Base-by-base conservation (phyloP, 441 rosid species). In the Viola pubescens region DNA sequence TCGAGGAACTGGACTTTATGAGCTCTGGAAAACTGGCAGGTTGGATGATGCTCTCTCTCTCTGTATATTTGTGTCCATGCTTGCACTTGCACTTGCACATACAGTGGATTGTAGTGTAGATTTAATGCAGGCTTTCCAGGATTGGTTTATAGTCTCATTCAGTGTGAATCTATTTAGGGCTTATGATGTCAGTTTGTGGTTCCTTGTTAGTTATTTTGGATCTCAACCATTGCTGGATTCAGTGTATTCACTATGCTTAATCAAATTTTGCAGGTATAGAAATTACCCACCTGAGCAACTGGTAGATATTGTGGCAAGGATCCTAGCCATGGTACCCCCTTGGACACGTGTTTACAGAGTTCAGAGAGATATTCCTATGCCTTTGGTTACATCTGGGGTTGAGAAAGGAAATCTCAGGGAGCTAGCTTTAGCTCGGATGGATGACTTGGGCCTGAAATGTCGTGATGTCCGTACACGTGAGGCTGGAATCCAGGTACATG, bases 331-430 rank as follows among this genome's bases (percentile, higher is more conserved):
- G 96, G 97, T 94, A 66, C 98, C 98, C 60, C 98, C 98, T 43
- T 94, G 98, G 97, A 94, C 98, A 34, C 96, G 98, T 71, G 97
- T 94, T 57, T 94, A 94, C 75, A 86, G 98, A 78, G 96, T 94
- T 73, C 98, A 94, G 69, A 82, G 97, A 41, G 98, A 94, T 77
- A 94, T 94, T 72, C 97, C 97, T 47, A 94, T 94, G 98, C 98
- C 98, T 67, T 69, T 94, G 75, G 97, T 94, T 70, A 94, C 97
- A 48, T 94, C 98, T 11, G 98, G 98, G 48, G 98, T 94, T 71
- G 98, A 94, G 83, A 94, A 94, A 73, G 98, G 98, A 74, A 94
- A 94, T 77, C 98, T 94, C 47, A 85, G 98, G 67, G 99, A 94
- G 81, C 73, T 94, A 64, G 97, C 99, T 64, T 72, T 94, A 39